These are phyloP conservation scores for Gonapodya sp. DNA, from an alignment of 192 early-diverging fungal genomes.

Conservation along the genomic window DNA sequence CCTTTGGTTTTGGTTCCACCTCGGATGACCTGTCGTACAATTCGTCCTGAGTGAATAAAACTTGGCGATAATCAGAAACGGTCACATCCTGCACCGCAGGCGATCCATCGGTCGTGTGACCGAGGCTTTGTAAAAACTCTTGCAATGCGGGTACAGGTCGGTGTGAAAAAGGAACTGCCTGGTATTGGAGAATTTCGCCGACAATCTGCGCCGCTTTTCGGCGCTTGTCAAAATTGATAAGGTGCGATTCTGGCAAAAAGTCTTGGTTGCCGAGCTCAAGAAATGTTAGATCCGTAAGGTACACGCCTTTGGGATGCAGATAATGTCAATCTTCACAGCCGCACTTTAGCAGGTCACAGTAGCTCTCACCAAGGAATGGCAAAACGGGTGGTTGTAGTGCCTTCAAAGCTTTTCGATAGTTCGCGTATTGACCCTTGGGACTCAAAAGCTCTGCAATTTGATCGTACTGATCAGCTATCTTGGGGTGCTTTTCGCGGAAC, in stretches of 20 bases:
- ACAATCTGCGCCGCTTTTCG: conserved; percentile 34
- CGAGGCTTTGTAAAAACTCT: not conserved
- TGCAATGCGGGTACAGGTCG: not conserved
- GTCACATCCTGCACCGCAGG: not conserved
- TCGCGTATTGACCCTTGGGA: conserved; percentile 45
- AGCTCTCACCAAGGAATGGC: conserved; percentile 36
- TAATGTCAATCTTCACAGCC: not conserved
- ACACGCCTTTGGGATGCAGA: conserved; percentile 26
- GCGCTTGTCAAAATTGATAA: conserved; percentile 55
- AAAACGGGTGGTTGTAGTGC: conserved; percentile 33
- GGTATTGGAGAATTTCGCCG: conserved; percentile 34
- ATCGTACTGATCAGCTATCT: conserved; percentile 8
- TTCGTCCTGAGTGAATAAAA: not conserved
- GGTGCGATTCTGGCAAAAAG: conserved; percentile 32
- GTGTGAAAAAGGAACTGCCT: conserved; percentile 12
- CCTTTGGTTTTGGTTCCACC: not conserved
- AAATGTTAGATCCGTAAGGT: conserved; percentile 47
- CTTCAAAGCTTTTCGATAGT: conserved; percentile 44
- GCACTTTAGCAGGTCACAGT: conserved; percentile 9
- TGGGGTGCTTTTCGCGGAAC: conserved; percentile 8
- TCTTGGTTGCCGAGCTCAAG: conserved; percentile 41
- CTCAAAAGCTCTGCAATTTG: conserved; percentile 29
- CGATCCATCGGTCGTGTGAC: not conserved
- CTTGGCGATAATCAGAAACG: not conserved
- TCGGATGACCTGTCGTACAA: not conserved